phyloP scores from a whole-genome alignment of 306 rosid species.

The Hylodesmum podocarpum region DNA sequence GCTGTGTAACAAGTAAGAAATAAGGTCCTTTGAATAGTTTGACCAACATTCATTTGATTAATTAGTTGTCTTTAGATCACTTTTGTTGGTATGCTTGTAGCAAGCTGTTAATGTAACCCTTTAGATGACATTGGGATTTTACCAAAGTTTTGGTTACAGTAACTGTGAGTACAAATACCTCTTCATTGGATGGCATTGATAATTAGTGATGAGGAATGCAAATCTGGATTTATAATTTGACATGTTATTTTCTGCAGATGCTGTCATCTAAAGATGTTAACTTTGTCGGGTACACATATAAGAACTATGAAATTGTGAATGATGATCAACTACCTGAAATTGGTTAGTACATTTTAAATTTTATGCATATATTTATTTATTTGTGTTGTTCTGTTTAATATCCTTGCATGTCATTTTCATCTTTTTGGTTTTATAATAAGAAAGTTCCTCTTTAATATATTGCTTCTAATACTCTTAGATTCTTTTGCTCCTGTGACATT shows the following conservation, averaged over 20 bases:
- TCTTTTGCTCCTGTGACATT: constrained; percentile 8
- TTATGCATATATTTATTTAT: constrained; percentile 28
- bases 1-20: constrained; percentile 2
- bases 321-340: constrained; percentile 89
- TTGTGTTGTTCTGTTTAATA: constrained; percentile 6
- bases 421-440: not conserved
- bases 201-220: not conserved
- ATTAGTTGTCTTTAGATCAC: not conserved
- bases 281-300: constrained; percentile 96
- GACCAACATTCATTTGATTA: constrained; percentile 11
- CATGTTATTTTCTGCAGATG: constrained; percentile 67
- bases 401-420: not conserved
- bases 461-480: not conserved
- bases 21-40: not conserved
- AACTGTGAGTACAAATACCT: not conserved
- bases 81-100: constrained; percentile 10
- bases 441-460: constrained; percentile 1
- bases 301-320: constrained; percentile 89
- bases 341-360: constrained; percentile 47
- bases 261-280: constrained; percentile 88
- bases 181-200: not conserved
- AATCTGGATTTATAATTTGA: constrained; percentile 33
- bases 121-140: constrained; percentile 15
- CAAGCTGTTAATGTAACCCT: constrained; percentile 8
- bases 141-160: not conserved